phyloP scores from a whole-genome alignment of 2,329 filamentous ascomycete genomes.

The Myriangium duriaei region DNA sequence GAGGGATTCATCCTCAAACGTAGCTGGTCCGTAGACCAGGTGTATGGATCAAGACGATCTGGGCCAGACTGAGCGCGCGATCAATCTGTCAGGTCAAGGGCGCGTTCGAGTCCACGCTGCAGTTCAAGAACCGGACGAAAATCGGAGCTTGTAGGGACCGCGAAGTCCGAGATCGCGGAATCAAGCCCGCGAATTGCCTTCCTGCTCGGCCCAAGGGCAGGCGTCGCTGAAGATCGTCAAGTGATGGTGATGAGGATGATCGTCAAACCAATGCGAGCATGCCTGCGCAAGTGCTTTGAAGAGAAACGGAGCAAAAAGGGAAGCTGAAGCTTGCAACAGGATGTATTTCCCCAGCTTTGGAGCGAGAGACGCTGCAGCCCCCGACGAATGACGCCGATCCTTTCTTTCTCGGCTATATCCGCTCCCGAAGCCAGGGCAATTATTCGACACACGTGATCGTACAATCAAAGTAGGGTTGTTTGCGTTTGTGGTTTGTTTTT shows the following conservation, averaged over 20 bases:
- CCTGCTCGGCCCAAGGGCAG: too few relatives aligned
- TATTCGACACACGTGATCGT: too few relatives aligned
- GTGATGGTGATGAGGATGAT: not conserved
- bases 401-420: not conserved
- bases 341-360: not conserved
- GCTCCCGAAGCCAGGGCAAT: too few relatives aligned
- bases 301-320: not conserved
- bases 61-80: too few relatives aligned
- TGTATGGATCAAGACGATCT: not conserved
- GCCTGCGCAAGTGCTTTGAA: not conserved
- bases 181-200: not conserved
- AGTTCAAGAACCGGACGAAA: too few relatives aligned
- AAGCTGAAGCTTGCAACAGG: not conserved
- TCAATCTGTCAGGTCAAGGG: too few relatives aligned
- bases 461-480: too few relatives aligned
- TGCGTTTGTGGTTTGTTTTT: too few relatives aligned
- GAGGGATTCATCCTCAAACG: conserved; percentile 12
- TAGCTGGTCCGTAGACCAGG: not conserved
- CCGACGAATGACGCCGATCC: not conserved
- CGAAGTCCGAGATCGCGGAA: not conserved
- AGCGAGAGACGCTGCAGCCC: not conserved
- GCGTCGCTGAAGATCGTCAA: too few relatives aligned
- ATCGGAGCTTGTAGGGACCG: not conserved
- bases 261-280: not conserved
- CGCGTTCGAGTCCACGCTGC: too few relatives aligned